These are phyloP conservation scores for rapeseed (Brassica napus) DNA, from an alignment of 345 rosid genomes.

Conservation along the genomic window Da-Ae NC_063437.1:20409001-20409500, in stretches of 20 bases:
- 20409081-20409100: slow-evolving; percentile 6
- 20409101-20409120: slow-evolving; percentile 18
- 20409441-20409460: not conserved
- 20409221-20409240: slow-evolving; percentile 80
- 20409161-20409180: slow-evolving; percentile 74
- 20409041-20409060: slow-evolving; percentile 43
- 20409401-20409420: not conserved
- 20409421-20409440: not conserved
- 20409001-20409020: slow-evolving; percentile 95
- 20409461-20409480: not conserved
- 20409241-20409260: slow-evolving; percentile 47
- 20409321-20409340: slow-evolving; percentile 11
- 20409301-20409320: slow-evolving; percentile 70
- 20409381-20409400: not conserved
- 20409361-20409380: not conserved
- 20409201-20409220: slow-evolving; percentile 65
- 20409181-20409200: slow-evolving; percentile 48
- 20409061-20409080: slow-evolving; percentile 11
- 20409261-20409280: slow-evolving; percentile 46
- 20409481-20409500: not conserved
- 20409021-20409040: slow-evolving; percentile 73
- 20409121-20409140: slow-evolving; percentile 70
- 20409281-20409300: slow-evolving; percentile 86
- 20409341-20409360: slow-evolving; percentile 10
- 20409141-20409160: slow-evolving; percentile 78